Percentiles rank a stretch among this genome's conserved stretches.
These are phyloP conservation scores for Canavalia ensiformis DNA, from an alignment of 306 rosid species.

Conservation along the genomic window DNA sequence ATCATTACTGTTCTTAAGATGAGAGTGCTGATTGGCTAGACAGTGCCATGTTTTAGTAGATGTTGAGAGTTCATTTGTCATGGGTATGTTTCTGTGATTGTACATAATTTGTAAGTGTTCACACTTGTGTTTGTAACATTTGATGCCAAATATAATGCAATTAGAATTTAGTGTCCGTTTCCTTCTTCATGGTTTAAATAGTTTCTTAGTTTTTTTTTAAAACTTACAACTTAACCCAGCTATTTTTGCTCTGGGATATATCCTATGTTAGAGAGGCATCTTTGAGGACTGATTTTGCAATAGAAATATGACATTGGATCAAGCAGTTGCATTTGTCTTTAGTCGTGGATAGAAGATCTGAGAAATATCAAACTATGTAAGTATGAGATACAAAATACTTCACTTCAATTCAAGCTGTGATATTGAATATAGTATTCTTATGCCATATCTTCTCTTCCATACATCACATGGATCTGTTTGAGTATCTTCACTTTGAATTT, in stretches of 20 bases:
- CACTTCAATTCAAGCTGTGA: constrained; percentile 8
- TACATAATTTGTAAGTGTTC: background rate
- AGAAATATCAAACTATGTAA: constrained; percentile 72
- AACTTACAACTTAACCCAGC: background rate
- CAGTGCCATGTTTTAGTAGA: background rate
- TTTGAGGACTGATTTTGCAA: constrained; percentile 39
- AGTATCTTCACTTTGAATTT: background rate
- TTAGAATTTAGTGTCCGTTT: background rate
- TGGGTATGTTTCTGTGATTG: background rate
- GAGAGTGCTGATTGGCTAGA: background rate
- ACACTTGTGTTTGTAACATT: constrained; percentile 18
- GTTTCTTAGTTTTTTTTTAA: constrained; percentile 4
- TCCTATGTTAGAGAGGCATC: constrained; percentile 47
- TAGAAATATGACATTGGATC: constrained; percentile 57
- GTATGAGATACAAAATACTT: constrained; percentile 57
- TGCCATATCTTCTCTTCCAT: background rate
- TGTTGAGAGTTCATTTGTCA: background rate
- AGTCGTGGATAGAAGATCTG: constrained; percentile 64
- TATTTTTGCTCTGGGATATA: background rate
- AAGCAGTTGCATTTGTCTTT: constrained; percentile 52
- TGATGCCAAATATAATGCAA: constrained; percentile 5
- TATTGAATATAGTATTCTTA: background rate
- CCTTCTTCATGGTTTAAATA: background rate
- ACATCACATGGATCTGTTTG: background rate
- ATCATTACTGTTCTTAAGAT: background rate